Conservation (phyloP, 129 eudicot species). For the Lonicera japonica region DNA sequence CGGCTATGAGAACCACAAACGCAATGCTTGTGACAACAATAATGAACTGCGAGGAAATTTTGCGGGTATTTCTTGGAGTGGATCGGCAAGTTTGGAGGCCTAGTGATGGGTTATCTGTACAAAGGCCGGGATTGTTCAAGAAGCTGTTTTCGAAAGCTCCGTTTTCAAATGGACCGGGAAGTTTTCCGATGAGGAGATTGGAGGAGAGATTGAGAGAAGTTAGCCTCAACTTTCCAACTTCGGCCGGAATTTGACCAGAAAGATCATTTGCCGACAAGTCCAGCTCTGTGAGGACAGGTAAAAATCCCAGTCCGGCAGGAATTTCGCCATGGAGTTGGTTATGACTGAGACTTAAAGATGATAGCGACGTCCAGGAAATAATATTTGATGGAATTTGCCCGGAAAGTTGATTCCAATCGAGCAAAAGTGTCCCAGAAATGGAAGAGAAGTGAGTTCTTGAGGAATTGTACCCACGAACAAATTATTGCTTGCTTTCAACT, state of each 20-base stretch:
- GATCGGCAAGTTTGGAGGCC: slow-evolving; percentile 42
- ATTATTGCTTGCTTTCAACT: slow-evolving; percentile 59
- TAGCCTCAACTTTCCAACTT: slow-evolving; percentile 32
- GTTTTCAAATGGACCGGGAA: slow-evolving; percentile 51
- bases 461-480: slow-evolving; percentile 55
- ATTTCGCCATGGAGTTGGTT: slow-evolving; percentile 69
- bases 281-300: slow-evolving; percentile 37
- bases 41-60: slow-evolving; percentile 28
- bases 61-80: slow-evolving; percentile 14
- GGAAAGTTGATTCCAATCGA: slow-evolving; percentile 55
- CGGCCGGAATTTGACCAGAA: slow-evolving; percentile 61
- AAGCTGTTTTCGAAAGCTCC: slow-evolving; percentile 44
- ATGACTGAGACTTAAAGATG: slow-evolving; percentile 45
- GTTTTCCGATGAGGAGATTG: slow-evolving; percentile 55
- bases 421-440: slow-evolving; percentile 25
- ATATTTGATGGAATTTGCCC: slow-evolving; percentile 59
- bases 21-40: slow-evolving; percentile 41
- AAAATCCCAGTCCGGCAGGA: slow-evolving; percentile 48
- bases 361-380: slow-evolving; percentile 43
- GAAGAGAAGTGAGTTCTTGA: slow-evolving; percentile 47
- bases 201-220: slow-evolving; percentile 54
- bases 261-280: slow-evolving; percentile 64
- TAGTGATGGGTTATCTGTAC: slow-evolving; percentile 35
- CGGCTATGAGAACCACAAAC: slow-evolving; percentile 29
- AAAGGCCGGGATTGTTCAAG: slow-evolving; percentile 50